phyloP scores from a whole-genome alignment of 129 eudicot genomes.

The Pseudognaphalium luteoalbum region DNA sequence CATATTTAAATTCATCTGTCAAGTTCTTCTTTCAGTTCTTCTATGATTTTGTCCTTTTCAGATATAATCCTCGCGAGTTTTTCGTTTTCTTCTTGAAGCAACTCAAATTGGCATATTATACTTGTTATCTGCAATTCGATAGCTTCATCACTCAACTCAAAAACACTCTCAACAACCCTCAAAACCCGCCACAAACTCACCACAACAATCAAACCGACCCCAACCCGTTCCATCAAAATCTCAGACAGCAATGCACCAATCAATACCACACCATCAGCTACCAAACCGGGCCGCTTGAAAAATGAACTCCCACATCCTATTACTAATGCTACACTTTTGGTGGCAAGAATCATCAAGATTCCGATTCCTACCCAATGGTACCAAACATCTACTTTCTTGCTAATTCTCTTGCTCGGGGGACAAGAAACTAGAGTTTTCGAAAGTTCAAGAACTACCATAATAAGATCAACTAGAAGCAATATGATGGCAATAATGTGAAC shows the following conservation, averaged over 20 bases:
- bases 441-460: conserved; percentile 51
- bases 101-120: conserved; percentile 40
- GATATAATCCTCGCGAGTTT: conserved; percentile 35
- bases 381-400: conserved; percentile 40
- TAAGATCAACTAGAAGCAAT: conserved; percentile 51
- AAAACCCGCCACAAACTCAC: conserved; percentile 78
- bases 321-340: conserved; percentile 38
- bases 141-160: conserved; percentile 63
- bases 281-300: conserved; percentile 52
- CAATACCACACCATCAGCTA: conserved; percentile 59
- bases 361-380: conserved; percentile 60
- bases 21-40: conserved; percentile 42
- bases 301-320: conserved; percentile 54
- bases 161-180: conserved; percentile 66
- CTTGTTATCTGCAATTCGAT: conserved; percentile 55
- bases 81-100: conserved; percentile 51
- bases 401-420: conserved; percentile 20
- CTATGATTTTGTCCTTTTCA: conserved; percentile 43
- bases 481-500: conserved; percentile 35
- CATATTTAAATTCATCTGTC: conserved; percentile 7
- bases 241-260: conserved; percentile 55
- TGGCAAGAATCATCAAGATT: conserved; percentile 45
- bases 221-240: conserved; percentile 40
- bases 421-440: conserved; percentile 47
- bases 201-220: conserved; percentile 69